Conservation (phyloP, 2,329 filamentous ascomycete genomes). For the Cladosporium sp. region DNA sequence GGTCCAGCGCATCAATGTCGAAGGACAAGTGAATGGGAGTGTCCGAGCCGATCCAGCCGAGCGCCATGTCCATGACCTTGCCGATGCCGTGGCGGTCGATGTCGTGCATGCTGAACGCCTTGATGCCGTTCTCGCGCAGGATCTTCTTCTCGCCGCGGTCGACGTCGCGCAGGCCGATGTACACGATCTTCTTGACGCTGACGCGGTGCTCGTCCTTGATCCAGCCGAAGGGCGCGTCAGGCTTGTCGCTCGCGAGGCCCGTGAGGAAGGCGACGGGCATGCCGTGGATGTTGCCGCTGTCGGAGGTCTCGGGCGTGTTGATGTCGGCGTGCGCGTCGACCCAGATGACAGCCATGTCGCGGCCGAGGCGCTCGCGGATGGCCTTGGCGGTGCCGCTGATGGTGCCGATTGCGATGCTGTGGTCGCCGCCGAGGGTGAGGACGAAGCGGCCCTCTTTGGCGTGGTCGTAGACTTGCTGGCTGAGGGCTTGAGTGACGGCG, state of each 20-base stretch:
- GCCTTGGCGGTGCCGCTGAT: conserved; percentile 85
- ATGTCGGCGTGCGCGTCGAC: conserved; percentile 98
- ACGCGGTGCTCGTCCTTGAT: conserved; percentile 69
- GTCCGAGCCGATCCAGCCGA: conserved; percentile 89
- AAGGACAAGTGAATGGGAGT: conserved; percentile 97
- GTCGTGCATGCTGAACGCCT: conserved; percentile 98
- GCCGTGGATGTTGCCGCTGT: conserved; percentile 91
- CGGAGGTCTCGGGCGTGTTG: conserved; percentile 89
- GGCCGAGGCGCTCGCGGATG: conserved; percentile 74
- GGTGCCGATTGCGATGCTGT: conserved; percentile 93
- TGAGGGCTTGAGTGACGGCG: conserved; percentile 77
- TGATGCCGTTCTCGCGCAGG: conserved; percentile 82
- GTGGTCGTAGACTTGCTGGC: conserved; percentile 83
- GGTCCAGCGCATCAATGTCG: conserved; percentile 94
- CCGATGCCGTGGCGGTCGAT: conserved; percentile 94
- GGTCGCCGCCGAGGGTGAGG: conserved; percentile 91
- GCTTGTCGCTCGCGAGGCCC: conserved; percentile 69
- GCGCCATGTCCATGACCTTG: conserved; percentile 95
- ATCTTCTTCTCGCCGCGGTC: conserved; percentile 93
- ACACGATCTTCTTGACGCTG: conserved; percentile 83
- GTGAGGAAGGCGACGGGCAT: conserved; percentile 96
- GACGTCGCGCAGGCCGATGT: conserved; percentile 92
- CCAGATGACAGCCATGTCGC: conserved; percentile 95
- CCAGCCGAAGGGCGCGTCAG: conserved; percentile 87
- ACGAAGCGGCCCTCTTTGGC: conserved; percentile 81